phyloP scores from a whole-genome alignment of 495 filamentous ascomycete genomes.

The Lophiotrema nucula region DNA sequence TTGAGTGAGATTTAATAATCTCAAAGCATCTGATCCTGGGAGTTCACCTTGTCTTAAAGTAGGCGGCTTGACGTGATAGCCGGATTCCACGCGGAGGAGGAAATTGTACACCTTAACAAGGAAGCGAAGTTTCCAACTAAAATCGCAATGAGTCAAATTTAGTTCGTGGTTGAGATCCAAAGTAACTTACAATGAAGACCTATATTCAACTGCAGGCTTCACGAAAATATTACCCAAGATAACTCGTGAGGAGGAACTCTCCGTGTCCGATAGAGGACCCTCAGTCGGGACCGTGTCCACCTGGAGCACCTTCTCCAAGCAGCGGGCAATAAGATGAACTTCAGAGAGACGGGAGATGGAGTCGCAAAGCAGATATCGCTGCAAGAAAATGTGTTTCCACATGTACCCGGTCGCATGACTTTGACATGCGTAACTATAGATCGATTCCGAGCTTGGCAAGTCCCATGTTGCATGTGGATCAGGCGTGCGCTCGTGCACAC shows the following conservation, averaged over 20 bases:
- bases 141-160: neutral
- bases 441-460: neutral
- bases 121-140: slow-evolving; percentile 16
- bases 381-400: slow-evolving; percentile 7
- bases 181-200: slow-evolving; percentile 10
- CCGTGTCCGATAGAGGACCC: too few species aligned
- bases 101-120: slow-evolving; percentile 4
- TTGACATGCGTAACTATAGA: neutral
- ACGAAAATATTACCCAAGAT: neutral
- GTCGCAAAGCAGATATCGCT: neutral
- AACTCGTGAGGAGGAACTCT: neutral
- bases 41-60: too few species aligned
- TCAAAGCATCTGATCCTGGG: too few species aligned
- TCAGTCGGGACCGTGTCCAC: slow-evolving; percentile 7
- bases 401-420: neutral
- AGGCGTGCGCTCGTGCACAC: neutral
- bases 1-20: too few species aligned
- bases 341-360: neutral
- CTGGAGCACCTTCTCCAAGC: slow-evolving; percentile 3
- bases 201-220: slow-evolving; percentile 7
- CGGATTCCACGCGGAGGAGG: too few species aligned
- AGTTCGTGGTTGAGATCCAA: neutral
- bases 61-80: too few species aligned
- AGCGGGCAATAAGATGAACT: slow-evolving; percentile 3
- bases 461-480: neutral